Base-by-base conservation (phyloP, 148 eudicot species). In the Oxyria digyna region DNA sequence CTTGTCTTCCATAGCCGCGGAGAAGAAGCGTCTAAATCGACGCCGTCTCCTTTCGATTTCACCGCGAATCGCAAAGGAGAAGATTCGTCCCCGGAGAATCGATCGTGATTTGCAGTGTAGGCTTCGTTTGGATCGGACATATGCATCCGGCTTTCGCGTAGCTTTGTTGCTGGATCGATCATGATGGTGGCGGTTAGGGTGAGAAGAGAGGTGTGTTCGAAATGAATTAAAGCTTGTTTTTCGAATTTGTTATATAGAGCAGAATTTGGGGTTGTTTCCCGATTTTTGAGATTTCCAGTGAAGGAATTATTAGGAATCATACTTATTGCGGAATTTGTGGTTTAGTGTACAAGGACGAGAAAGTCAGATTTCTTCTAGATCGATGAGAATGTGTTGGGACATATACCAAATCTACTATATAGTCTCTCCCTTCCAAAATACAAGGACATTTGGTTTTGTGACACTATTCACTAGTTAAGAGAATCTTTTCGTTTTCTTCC, bases 1-100 rank as follows among this genome's bases (percentile, higher is more conserved):
- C 71, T 62, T 46, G 24, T 35, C 46, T 77, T 78, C 97, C 97
- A 88, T 63, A 91, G 40, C 23, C 86, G 87, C 7, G 97, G 97
- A 29, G 97, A 82, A 10, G 75, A 77, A 18, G 18, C 75, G 66
- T 80, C 87, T 0, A 84, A 79, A 1, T 89, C 84, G 18, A 1
- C 38, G 23, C 81, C 87, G 1, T 62, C 78, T 5, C 18, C 62
- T 12, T 17, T 49, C 10, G 37, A 7, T 15, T 74, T 76, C 0
- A 81, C 67, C 10, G 68, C 69, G n/a, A 82, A 82, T 46, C 86
- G 80, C 26, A 89, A 14, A 18, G 38, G 65, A 18, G 37, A 52
- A 7, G 67, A 72, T 29, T 35, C 38, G 38, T 78, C 83, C 43
- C 37, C 48, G 10, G 69, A 26, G 43, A 38, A 38, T 38, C 41